A percentile compares a stretch with the other conserved stretches of the same genome.
Evolutionary conservation across 1,284 basidiomycete species (phyloP).

Genomic region (Filobasidium uniguttulatum): DNA sequence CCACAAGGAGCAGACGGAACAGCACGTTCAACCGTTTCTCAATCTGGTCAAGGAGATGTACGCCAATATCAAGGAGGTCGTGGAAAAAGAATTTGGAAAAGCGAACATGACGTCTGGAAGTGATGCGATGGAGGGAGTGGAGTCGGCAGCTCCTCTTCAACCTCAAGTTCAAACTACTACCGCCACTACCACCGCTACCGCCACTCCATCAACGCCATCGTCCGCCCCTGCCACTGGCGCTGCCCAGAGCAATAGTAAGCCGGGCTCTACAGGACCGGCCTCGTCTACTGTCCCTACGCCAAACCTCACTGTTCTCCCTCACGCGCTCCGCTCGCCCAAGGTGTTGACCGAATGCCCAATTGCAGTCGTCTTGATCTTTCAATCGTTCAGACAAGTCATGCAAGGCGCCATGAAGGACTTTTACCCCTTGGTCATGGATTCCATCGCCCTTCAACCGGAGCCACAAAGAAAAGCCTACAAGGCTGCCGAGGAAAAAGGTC

Average conservation of each 20-base stretch:
- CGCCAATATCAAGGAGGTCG: conserved; percentile 58
- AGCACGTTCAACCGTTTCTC: conserved; percentile 67
- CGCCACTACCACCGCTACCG: conserved; percentile 3
- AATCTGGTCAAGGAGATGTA: conserved; percentile 61
- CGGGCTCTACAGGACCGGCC: too few species aligned
- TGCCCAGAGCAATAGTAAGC: too few species aligned
- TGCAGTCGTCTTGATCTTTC: conserved; percentile 81
- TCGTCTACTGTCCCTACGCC: too few species aligned
- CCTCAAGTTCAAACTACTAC: conserved; percentile 3
- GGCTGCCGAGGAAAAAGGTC: conserved; percentile 60
- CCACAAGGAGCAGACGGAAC: conserved; percentile 53
- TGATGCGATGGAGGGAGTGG: conserved; percentile 6
- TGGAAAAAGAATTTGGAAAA: conserved; percentile 55
- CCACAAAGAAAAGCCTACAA: conserved; percentile 73
- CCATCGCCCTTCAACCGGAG: conserved; percentile 64
- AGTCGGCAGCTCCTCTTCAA: conserved; percentile 9
- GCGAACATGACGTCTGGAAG: conserved; percentile 15
- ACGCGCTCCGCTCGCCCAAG: conserved; percentile 70
- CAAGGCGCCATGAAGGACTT: conserved; percentile 56
- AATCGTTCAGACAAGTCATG: conserved; percentile 57
- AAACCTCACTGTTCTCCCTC: conserved; percentile 19
- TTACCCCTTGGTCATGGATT: conserved; percentile 58
- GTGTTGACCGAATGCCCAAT: conserved; percentile 89
- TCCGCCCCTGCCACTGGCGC: conserved; percentile 13
- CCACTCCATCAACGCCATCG: conserved; percentile 6